A percentile compares a stretch with the other conserved stretches of the same genome.
These are phyloP conservation scores for Cucumis melo DNA, from an alignment of 306 rosid genomes.

Conservation along the genomic window DNA sequence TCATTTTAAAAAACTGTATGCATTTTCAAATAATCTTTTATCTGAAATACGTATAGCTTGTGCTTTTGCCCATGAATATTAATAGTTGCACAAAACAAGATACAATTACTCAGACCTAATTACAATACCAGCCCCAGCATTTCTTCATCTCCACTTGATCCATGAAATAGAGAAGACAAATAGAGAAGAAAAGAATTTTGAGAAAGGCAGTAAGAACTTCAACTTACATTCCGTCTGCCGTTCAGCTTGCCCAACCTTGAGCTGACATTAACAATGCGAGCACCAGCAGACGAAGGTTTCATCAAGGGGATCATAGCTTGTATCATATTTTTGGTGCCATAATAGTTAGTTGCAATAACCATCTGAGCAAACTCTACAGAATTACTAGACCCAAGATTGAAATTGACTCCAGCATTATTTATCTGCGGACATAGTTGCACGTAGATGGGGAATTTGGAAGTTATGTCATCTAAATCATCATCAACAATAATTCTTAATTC, in stretches of 20 bases:
- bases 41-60: background rate
- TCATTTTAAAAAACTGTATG: background rate
- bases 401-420: conserved; percentile 82
- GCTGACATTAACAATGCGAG: conserved; percentile 74
- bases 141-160: background rate
- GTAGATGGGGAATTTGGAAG: background rate
- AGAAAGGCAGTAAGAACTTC: background rate
- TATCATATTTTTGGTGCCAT: conserved; percentile 59
- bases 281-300: conserved; percentile 59
- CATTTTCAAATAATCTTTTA: background rate
- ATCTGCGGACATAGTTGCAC: conserved; percentile 27
- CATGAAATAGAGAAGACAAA: background rate
- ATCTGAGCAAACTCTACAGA: conserved; percentile 47
- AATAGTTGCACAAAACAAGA: background rate
- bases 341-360: conserved; percentile 68
- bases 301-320: conserved; percentile 79
- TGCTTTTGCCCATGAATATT: background rate
- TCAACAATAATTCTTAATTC: background rate
- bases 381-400: conserved; percentile 66
- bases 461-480: background rate
- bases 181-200: background rate
- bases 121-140: background rate
- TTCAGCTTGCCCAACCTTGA: conserved; percentile 69
- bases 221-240: conserved; percentile 69
- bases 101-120: background rate